Evolutionary conservation across 2,329 filamentous ascomycete species (phyloP).

Genomic region (Pyrenochaeta sp.): DNA sequence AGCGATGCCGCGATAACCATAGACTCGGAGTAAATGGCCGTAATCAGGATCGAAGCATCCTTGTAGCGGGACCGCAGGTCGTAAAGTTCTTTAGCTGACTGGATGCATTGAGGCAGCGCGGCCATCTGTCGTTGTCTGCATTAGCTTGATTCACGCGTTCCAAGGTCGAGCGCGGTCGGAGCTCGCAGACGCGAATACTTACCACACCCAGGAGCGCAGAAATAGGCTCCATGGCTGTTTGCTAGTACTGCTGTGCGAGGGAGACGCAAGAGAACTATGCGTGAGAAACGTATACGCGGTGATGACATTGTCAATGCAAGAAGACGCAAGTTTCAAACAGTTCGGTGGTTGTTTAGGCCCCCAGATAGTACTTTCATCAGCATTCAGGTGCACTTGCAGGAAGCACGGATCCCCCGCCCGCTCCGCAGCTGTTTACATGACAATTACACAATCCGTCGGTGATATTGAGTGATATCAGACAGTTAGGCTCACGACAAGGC

Average conservation of each 20-base stretch:
- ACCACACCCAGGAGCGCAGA: slow-evolving; percentile 15
- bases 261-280: not conserved
- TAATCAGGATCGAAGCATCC: slow-evolving; percentile 42
- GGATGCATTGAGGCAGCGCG: slow-evolving; percentile 36
- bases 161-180: not conserved
- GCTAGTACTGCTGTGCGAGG: not conserved
- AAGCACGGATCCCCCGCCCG: not conserved
- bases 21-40: slow-evolving; percentile 45
- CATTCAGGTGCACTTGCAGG: not conserved
- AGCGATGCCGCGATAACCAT: slow-evolving; percentile 45
- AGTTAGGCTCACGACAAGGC: not conserved
- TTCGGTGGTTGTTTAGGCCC: not conserved
- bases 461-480: not conserved
- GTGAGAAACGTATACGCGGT: not conserved
- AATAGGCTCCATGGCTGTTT: slow-evolving; percentile 10
- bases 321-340: not conserved
- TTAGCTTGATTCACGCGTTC: slow-evolving; percentile 9
- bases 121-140: slow-evolving; percentile 20
- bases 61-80: slow-evolving; percentile 40
- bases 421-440: not conserved
- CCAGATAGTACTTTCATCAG: not conserved
- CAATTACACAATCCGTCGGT: too few species aligned
- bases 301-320: not conserved
- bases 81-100: slow-evolving; percentile 42
- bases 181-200: slow-evolving; percentile 6